Conservation (phyloP, 2,329 filamentous ascomycete genomes). For the Geosmithia putterillii region DNA sequence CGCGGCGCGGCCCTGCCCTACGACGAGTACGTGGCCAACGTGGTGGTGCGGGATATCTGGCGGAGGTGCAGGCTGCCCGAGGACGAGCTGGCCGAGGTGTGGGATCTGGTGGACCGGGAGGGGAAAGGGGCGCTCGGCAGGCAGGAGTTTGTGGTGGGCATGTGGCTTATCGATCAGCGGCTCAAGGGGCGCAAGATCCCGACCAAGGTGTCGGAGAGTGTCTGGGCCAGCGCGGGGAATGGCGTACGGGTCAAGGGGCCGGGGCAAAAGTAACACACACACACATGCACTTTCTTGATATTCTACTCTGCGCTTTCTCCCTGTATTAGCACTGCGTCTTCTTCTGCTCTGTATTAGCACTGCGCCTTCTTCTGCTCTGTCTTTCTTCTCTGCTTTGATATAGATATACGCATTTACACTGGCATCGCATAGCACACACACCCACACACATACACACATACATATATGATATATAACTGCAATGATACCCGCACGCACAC, state of each 20-base stretch:
- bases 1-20: constrained; percentile 23
- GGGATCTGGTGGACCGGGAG: constrained; percentile 57
- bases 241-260: constrained; percentile 16
- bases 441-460: too few species aligned
- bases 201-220: constrained; percentile 54
- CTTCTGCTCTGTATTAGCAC: too few species aligned
- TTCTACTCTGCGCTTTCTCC: too few species aligned
- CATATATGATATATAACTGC: too few species aligned
- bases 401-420: too few species aligned
- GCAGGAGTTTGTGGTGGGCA: constrained; percentile 69
- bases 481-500: too few species aligned
- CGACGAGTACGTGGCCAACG: constrained; percentile 52
- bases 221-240: constrained; percentile 57
- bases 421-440: too few species aligned
- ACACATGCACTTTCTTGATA: background rate
- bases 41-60: constrained; percentile 69
- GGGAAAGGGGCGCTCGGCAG: constrained; percentile 43
- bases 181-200: constrained; percentile 72
- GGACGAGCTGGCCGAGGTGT: constrained; percentile 63
- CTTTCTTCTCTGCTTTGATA: too few species aligned
- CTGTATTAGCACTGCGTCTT: too few species aligned
- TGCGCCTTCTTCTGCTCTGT: too few species aligned
- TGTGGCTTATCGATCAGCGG: constrained; percentile 74
- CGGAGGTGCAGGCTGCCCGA: constrained; percentile 51
- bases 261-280: background rate